These are phyloP conservation scores for Ilex asprella DNA, from an alignment of 257 asterid species.

Conservation along the genomic window DNA sequence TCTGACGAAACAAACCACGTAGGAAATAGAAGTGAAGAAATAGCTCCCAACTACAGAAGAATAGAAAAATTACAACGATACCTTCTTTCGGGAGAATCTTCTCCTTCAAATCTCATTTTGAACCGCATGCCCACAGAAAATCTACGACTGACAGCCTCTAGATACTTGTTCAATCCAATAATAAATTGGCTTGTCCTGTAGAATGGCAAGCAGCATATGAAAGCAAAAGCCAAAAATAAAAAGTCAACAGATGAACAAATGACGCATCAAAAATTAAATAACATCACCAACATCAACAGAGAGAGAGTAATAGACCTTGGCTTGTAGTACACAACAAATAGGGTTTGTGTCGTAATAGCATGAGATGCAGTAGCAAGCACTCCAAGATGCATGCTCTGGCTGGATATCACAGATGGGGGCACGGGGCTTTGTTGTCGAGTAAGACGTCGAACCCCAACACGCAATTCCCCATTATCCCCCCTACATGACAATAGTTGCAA, in stretches of 20 bases:
- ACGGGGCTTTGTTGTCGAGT: slow-evolving; percentile 58
- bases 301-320: slow-evolving; percentile 45
- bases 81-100: slow-evolving; percentile 85
- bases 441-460: slow-evolving; percentile 72
- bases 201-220: background rate
- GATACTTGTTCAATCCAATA: slow-evolving; percentile 67
- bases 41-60: background rate
- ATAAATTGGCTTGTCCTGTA: slow-evolving; percentile 72
- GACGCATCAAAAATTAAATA: background rate
- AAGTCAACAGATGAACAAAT: background rate
- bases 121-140: slow-evolving; percentile 75
- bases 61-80: background rate
- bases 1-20: slow-evolving; percentile 27
- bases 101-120: slow-evolving; percentile 81
- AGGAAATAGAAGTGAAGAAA: no score
- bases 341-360: slow-evolving; percentile 59
- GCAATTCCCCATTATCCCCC: slow-evolving; percentile 58
- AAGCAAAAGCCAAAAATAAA: no score
- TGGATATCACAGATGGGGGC: slow-evolving; percentile 73
- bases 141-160: slow-evolving; percentile 41
- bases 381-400: slow-evolving; percentile 93
- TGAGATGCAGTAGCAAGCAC: slow-evolving; percentile 87
- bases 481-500: slow-evolving; percentile 22
- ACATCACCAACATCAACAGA: background rate
- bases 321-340: slow-evolving; percentile 64